Evolutionary conservation across 2,329 filamentous ascomycete species (phyloP).

Genomic region (Thelonectria olida): DNA sequence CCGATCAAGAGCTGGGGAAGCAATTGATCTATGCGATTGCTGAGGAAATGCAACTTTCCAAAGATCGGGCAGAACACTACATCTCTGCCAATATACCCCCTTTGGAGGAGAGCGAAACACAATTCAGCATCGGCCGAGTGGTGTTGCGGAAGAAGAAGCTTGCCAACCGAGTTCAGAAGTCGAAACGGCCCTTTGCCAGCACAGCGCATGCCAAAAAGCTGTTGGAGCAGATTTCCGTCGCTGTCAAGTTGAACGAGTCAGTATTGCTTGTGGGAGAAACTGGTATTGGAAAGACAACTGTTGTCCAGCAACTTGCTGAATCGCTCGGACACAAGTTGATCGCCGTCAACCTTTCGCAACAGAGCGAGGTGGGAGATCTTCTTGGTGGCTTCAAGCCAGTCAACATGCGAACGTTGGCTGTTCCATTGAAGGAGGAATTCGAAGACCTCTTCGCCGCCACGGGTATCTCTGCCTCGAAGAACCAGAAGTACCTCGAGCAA

Average conservation of each 20-base stretch:
- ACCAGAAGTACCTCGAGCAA: slow-evolving; percentile 84
- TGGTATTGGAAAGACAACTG: slow-evolving; percentile 97
- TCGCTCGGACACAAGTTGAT: slow-evolving; percentile 86
- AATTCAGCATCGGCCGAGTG: slow-evolving; percentile 73
- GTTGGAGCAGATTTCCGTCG: slow-evolving; percentile 87
- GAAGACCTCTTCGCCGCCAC: slow-evolving; percentile 88
- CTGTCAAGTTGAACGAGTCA: slow-evolving; percentile 86
- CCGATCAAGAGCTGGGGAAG: slow-evolving; percentile 68
- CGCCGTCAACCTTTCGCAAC: slow-evolving; percentile 95
- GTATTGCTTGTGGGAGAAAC: slow-evolving; percentile 97
- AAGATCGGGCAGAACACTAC: slow-evolving; percentile 82
- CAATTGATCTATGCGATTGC: slow-evolving; percentile 77
- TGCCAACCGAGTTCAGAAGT: slow-evolving; percentile 59
- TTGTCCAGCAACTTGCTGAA: slow-evolving; percentile 90
- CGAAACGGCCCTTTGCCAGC: slow-evolving; percentile 80
- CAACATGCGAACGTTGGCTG: slow-evolving; percentile 84
- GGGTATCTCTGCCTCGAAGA: slow-evolving; percentile 85
- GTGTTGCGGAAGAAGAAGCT: slow-evolving; percentile 66
- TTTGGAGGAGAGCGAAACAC: slow-evolving; percentile 68
- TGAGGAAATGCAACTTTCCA: slow-evolving; percentile 86
- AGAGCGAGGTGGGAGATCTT: slow-evolving; percentile 96
- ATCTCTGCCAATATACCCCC: slow-evolving; percentile 76
- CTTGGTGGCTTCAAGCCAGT: slow-evolving; percentile 97
- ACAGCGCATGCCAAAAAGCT: slow-evolving; percentile 86
- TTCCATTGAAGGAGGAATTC: slow-evolving; percentile 93